A percentile compares a stretch with the other conserved stretches of the same genome.
Conservation (phyloP, 2,329 filamentous ascomycete genomes). For the Fusarium annulatum region DNA sequence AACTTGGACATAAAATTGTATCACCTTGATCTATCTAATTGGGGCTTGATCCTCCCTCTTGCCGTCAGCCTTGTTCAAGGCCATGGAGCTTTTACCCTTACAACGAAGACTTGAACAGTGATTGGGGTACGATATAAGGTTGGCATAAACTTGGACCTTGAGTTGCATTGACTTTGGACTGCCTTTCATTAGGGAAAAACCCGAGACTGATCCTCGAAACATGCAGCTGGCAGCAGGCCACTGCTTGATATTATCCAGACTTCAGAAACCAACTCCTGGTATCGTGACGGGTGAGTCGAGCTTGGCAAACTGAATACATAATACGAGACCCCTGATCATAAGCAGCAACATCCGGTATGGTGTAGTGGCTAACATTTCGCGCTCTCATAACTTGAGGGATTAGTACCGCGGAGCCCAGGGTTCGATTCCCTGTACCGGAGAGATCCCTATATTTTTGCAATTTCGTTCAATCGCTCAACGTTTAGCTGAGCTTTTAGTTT, state of each 20-base stretch:
- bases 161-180: background rate
- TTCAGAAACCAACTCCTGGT: background rate
- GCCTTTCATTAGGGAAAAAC: rapidly evolving
- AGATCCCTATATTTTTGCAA: rapidly evolving
- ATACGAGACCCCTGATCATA: rapidly evolving
- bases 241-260: background rate
- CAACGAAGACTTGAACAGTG: too few relatives aligned
- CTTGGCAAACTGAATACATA: rapidly evolving
- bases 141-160: rapidly evolving
- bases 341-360: constrained; percentile 43
- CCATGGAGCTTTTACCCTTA: too few relatives aligned
- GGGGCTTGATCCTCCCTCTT: too few relatives aligned
- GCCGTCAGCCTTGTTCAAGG: too few relatives aligned
- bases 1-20: background rate
- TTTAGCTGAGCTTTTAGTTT: background rate
- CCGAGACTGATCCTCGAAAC: background rate
- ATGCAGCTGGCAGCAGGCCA: background rate
- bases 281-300: rapidly evolving
- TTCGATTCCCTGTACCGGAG: constrained; percentile 9
- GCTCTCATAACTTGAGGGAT: constrained; percentile 44
- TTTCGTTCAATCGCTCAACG: rapidly evolving
- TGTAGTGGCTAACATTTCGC: constrained; percentile 51
- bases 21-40: rapidly evolving
- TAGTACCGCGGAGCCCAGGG: constrained; percentile 1
- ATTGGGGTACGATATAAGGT: rapidly evolving